These are phyloP conservation scores for Myrmaecium sp. DNA, from an alignment of 2,329 filamentous ascomycete species.

Conservation along the genomic window DNA sequence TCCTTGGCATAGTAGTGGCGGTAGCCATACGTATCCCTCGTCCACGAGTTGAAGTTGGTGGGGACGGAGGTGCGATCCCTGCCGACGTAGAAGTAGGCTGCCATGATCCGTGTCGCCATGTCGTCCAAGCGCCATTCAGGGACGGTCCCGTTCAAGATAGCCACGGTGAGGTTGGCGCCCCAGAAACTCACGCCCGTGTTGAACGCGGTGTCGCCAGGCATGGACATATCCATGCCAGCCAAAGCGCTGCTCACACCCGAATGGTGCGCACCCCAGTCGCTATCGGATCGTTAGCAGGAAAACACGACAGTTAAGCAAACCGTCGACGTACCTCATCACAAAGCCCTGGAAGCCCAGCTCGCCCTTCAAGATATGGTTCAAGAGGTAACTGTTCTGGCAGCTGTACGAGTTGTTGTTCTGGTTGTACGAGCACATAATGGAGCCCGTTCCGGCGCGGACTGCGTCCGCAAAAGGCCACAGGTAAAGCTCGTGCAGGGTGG, in stretches of 20 bases:
- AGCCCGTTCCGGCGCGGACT: conserved; percentile 31
- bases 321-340: too few relatives aligned
- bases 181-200: conserved; percentile 57
- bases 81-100: conserved; percentile 47
- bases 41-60: conserved; percentile 86
- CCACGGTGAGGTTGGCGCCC: conserved; percentile 76
- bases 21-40: conserved; percentile 54
- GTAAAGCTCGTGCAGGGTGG: conserved; percentile 46
- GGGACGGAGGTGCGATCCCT: conserved; percentile 33
- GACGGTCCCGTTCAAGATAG: conserved; percentile 75
- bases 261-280: conserved; percentile 68
- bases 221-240: conserved; percentile 72
- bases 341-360: conserved; percentile 73
- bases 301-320: conserved; percentile 11
- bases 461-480: conserved; percentile 41
- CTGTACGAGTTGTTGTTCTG: conserved; percentile 66
- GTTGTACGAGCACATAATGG: conserved; percentile 49
- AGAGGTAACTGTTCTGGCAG: conserved; percentile 61
- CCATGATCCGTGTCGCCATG: conserved; percentile 70
- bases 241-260: conserved; percentile 47
- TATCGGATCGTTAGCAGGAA: too few relatives aligned
- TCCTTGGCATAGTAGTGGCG: conserved; percentile 45
- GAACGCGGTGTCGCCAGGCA: conserved; percentile 72
- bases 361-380: conserved; percentile 62
- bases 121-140: conserved; percentile 80